A percentile compares a stretch with the other conserved stretches of the same genome.
Conservation (phyloP, 148 eudicot species). For the Dianthus caryophyllus region DNA sequence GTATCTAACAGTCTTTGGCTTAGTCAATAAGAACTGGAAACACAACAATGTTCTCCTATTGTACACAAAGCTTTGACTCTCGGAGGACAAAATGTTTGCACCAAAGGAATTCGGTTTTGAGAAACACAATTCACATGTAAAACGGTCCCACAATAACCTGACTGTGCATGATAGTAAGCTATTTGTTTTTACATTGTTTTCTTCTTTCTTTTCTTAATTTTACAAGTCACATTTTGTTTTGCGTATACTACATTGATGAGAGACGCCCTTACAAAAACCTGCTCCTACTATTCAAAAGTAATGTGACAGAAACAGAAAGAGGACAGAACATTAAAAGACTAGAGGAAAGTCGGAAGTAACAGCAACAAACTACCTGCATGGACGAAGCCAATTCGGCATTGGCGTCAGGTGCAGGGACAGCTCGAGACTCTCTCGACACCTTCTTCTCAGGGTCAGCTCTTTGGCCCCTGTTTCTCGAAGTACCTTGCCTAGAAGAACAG, state of each 20-base stretch:
- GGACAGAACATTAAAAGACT: neutral
- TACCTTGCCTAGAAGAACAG: constrained; percentile 52
- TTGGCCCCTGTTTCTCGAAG: constrained; percentile 44
- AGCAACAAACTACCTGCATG: constrained; percentile 53
- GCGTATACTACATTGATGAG: no score
- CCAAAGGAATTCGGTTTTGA: neutral
- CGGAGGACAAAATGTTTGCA: no score
- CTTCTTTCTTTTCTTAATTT: no score
- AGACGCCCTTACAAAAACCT: no score
- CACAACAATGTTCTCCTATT: neutral
- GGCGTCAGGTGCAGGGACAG: constrained; percentile 89
- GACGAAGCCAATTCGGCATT: constrained; percentile 81
- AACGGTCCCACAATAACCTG: no score
- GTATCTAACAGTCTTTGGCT: no score
- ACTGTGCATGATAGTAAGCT: no score
- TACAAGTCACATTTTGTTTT: no score
- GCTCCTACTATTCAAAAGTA: no score
- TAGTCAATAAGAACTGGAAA: neutral
- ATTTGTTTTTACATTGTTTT: no score
- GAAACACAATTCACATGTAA: neutral
- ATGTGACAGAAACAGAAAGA: neutral
- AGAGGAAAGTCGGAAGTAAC: neutral
- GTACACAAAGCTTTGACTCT: no score
- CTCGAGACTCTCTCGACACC: constrained; percentile 71
- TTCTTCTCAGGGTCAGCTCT: constrained; percentile 57